phyloP scores from a whole-genome alignment of 176 grass and related monocot genomes.

The Aegilops speltoides region DNA sequence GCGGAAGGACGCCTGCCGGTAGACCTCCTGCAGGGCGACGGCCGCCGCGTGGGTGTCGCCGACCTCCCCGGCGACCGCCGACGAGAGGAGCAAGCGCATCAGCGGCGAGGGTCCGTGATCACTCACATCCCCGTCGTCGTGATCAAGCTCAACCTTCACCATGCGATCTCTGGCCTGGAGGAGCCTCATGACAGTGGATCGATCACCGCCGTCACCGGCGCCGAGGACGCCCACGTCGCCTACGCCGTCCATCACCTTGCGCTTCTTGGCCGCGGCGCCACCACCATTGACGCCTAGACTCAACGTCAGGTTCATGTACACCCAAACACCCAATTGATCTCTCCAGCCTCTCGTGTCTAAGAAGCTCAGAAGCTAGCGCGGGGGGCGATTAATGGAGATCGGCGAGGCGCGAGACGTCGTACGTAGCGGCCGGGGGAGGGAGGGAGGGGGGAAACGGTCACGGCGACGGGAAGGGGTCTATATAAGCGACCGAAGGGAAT shows the following conservation, averaged over 20 bases:
- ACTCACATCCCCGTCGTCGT: background rate
- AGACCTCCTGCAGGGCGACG: constrained; percentile 52
- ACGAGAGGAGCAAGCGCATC: constrained; percentile 49
- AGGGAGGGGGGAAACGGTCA: background rate
- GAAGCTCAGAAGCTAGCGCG: background rate
- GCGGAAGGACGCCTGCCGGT: constrained; percentile 41
- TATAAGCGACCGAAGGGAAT: constrained; percentile 35
- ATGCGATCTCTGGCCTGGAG: constrained; percentile 46
- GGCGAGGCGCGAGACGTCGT: background rate
- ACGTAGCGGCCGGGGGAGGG: background rate
- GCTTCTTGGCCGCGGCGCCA: constrained; percentile 28
- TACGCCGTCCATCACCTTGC: constrained; percentile 14
- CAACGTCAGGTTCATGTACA: constrained; percentile 51
- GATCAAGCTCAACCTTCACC: constrained; percentile 1
- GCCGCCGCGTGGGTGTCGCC: constrained; percentile 33
- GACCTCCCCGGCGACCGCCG: constrained; percentile 37
- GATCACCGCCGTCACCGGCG: background rate
- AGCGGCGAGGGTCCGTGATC: constrained; percentile 16
- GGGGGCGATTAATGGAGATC: background rate
- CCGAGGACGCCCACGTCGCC: background rate
- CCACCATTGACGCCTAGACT: constrained; percentile 39
- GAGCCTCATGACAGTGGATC: constrained; percentile 34
- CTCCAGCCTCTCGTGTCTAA: background rate
- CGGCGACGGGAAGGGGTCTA: background rate
- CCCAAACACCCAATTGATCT: background rate